Base-by-base conservation (phyloP, 495 filamentous ascomycete genomes). In the Hypoxylon crocopeplum region DNA sequence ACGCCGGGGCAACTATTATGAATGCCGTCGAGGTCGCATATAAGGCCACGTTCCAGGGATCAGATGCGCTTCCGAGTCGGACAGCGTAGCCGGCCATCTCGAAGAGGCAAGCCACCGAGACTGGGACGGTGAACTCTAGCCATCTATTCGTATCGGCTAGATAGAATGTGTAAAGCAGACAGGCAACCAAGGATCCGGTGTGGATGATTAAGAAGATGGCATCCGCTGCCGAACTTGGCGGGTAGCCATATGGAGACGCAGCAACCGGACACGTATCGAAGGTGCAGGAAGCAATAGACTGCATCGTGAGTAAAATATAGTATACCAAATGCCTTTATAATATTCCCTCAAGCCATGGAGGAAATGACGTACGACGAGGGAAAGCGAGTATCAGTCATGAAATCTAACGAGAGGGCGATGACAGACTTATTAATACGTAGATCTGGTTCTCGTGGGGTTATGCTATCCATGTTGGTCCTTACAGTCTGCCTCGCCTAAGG, bases 31-130 rank as follows among this genome's bases (percentile, higher is more conserved):
- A 65, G 8, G 48, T 33, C 7, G 62, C 62, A 17, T 59, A 65
- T 44, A 65, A 42, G 16, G n/a, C 25, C 12, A 65, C 56, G 20
- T 65, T 50, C 62, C 62, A 65, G 4, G 62, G 62, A 34, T 65
- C 38, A 11, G 47, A 8, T 15, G 50, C 30, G 41, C 62, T 65
- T 40, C 49, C 62, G 11, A 65, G 20, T 13, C 62, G 45, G 13
- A 56, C 33, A 2, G 21, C 56, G 29, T 65, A 56, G 7, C 56
- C 62, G 16, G 52, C 44, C n/a, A 40, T 49, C 39, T 65, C 62
- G 29, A 65, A 42, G 7, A 60, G 34, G 27, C 49, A 47, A 5
- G 56, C 50, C 42, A 60, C 33, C 33, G 56, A 60, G 15, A 65
- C 42, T 20, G 62, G 56, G 15, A 60, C 38, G 29, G 44, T 65